Evolutionary conservation across 1,139 yeast species (phyloP).

Genomic region (Diutina rugosa): DNA sequence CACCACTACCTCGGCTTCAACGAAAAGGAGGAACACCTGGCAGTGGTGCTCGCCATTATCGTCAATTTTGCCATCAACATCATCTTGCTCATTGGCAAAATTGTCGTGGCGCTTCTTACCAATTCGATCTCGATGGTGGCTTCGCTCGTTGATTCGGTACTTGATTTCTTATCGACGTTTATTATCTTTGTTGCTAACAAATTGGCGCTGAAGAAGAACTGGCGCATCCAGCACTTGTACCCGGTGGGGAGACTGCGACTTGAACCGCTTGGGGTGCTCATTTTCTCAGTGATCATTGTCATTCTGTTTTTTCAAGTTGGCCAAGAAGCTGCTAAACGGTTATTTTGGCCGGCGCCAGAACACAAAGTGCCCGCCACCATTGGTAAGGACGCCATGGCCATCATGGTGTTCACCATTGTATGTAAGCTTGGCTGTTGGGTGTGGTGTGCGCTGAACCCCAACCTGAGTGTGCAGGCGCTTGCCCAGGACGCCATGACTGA

Average conservation of each 20-base stretch:
- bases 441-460: constrained; percentile 51
- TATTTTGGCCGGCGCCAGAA: constrained; percentile 18
- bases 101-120: constrained; percentile 49
- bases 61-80: constrained; percentile 55
- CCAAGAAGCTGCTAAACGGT: constrained; percentile 38
- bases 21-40: constrained; percentile 25
- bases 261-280: constrained; percentile 69
- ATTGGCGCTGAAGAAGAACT: constrained; percentile 42
- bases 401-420: constrained; percentile 52
- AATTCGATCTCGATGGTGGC: constrained; percentile 67
- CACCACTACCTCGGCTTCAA: constrained; percentile 33
- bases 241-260: constrained; percentile 66
- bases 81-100: constrained; percentile 46
- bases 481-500: constrained; percentile 80
- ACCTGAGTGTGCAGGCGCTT: constrained; percentile 63
- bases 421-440: constrained; percentile 49
- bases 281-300: constrained; percentile 60
- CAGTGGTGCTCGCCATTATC: constrained; percentile 47
- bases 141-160: constrained; percentile 61
- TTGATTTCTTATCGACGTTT: constrained; percentile 64
- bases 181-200: constrained; percentile 56
- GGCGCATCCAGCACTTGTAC: constrained; percentile 32
- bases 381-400: constrained; percentile 39
- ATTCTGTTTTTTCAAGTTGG: constrained; percentile 66
- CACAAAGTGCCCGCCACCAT: constrained; percentile 30